These are phyloP conservation scores for Castanea crenata DNA, from an alignment of 306 rosid genomes.

Conservation along the genomic window DNA sequence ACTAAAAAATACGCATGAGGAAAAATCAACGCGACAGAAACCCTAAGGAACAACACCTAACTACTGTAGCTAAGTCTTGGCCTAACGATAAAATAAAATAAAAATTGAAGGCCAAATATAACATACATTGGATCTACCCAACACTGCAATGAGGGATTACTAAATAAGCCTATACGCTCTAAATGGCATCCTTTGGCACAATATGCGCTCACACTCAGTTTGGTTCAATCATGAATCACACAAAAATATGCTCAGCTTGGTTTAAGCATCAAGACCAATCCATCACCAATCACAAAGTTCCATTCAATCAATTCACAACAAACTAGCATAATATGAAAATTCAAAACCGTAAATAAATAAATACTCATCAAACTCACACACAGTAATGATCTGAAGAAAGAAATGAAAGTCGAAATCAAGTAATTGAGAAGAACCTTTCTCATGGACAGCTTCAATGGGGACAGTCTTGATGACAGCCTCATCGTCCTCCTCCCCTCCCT, in stretches of 20 bases:
- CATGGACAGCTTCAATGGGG: constrained; percentile 23
- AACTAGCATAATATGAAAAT: neutral
- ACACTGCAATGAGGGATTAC: neutral
- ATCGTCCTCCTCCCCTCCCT: constrained; percentile 37
- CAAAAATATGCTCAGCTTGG: too few species aligned
- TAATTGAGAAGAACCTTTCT: constrained; percentile 53
- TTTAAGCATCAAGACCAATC: neutral
- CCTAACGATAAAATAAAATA: too few species aligned
- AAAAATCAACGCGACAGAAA: too few species aligned
- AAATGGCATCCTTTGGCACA: neutral
- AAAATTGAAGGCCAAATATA: neutral
- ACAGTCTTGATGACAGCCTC: constrained; percentile 43
- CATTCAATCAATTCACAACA: neutral
- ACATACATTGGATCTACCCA: neutral
- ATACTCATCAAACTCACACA: neutral
- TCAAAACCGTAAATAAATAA: neutral
- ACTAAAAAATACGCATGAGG: too few species aligned
- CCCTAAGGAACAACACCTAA: too few species aligned
- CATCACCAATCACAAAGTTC: neutral
- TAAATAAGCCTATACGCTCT: neutral
- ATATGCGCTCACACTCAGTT: neutral
- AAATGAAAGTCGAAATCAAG: neutral
- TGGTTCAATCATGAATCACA: too few species aligned
- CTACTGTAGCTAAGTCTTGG: too few species aligned
- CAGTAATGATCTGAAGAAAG: neutral